Evolutionary conservation across 495 filamentous ascomycete genomes (phyloP).

Genomic region (Penicillium herquei): DNA sequence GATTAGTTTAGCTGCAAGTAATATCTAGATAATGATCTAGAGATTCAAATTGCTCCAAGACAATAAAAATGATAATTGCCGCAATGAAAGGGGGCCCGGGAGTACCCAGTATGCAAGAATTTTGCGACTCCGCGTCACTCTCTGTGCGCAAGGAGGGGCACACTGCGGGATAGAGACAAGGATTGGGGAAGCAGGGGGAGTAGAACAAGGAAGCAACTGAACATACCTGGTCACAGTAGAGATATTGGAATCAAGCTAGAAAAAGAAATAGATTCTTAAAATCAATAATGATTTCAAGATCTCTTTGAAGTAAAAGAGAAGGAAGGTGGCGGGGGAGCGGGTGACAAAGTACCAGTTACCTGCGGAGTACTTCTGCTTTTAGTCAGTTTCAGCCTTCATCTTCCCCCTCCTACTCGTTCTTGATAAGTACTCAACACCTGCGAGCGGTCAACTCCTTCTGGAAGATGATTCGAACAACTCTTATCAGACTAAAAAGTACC

Average conservation of each 20-base stretch:
- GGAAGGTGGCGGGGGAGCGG: slow-evolving; percentile 1
- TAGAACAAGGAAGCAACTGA: not conserved
- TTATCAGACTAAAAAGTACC: not conserved
- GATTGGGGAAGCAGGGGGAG: not conserved
- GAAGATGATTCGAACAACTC: not conserved
- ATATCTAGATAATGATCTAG: not conserved
- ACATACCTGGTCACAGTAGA: not conserved
- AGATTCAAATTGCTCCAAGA: too few species aligned
- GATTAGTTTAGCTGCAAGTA: slow-evolving; percentile 22
- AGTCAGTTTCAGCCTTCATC: not conserved
- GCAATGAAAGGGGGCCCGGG: too few species aligned
- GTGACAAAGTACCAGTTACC: not conserved
- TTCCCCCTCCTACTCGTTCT: not conserved
- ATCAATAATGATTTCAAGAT: too few species aligned
- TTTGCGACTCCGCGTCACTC: not conserved
- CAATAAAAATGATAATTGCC: too few species aligned
- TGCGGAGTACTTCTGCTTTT: not conserved
- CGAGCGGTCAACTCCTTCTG: not conserved
- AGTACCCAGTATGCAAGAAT: not conserved
- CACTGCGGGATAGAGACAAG: not conserved
- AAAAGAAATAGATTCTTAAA: too few species aligned
- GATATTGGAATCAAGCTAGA: too few species aligned
- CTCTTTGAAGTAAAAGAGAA: not conserved
- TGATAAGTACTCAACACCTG: not conserved
- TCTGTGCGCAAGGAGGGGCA: slow-evolving; percentile 8